Percentiles rank a stretch among this genome's conserved stretches.
Conservation (phyloP, 2,329 filamentous ascomycete genomes). For the Ophiostoma australiae region DNA sequence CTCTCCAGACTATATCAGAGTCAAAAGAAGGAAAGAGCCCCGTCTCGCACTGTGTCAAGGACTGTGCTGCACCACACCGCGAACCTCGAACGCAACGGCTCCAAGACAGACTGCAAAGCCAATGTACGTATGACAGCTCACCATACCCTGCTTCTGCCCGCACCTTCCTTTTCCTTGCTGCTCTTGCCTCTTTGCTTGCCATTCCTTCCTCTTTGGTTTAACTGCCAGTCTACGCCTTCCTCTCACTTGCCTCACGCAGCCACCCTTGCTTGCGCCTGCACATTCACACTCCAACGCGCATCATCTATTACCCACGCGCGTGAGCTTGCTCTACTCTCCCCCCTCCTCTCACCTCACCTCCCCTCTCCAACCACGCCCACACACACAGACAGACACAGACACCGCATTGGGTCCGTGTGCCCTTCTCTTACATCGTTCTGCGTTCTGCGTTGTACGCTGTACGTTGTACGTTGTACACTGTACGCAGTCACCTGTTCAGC, state of each 20-base stretch:
- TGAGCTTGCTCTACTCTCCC: background rate
- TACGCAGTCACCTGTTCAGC: background rate
- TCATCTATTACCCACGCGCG: background rate
- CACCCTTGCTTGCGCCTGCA: background rate
- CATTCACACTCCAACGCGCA: background rate
- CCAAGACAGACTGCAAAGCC: background rate
- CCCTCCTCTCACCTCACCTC: background rate
- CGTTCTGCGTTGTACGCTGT: constrained; percentile 9
- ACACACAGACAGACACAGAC: background rate
- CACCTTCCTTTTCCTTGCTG: background rate
- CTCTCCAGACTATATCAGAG: background rate
- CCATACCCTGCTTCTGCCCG: background rate
- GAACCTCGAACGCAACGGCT: background rate
- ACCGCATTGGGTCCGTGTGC: background rate
- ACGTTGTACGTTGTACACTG: background rate
- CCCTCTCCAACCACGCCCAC: background rate
- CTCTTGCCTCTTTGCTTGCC: background rate
- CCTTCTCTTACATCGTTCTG: constrained; percentile 10
- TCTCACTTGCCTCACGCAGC: background rate
- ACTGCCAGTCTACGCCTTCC: constrained; percentile 1
- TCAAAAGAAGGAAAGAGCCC: background rate
- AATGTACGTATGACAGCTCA: constrained; percentile 12
- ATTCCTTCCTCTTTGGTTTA: background rate
- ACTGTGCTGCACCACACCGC: constrained; percentile 14
- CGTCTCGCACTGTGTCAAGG: background rate